These are phyloP conservation scores for Viola pubescens DNA, from an alignment of 441 rosid species.

Conservation along the genomic window DNA sequence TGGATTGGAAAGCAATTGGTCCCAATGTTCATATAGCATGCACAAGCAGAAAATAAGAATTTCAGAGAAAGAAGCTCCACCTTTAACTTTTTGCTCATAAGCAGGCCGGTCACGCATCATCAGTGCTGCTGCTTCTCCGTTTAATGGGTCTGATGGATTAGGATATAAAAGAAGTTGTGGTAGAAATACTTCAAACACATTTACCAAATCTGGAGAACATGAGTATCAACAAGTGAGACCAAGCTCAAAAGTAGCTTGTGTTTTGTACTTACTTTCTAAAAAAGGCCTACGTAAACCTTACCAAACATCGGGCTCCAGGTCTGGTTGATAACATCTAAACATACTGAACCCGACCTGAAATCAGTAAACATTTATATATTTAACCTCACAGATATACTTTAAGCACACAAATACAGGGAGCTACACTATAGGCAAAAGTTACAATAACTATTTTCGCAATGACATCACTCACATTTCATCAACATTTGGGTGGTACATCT, in stretches of 20 bases:
- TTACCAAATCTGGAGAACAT: conserved; percentile 64
- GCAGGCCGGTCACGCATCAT: conserved; percentile 83
- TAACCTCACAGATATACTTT: conserved; percentile 9
- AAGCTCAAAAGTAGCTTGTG: conserved; percentile 5
- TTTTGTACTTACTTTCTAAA: background rate
- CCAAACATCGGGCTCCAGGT: conserved; percentile 99
- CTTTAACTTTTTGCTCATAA: conserved; percentile 82
- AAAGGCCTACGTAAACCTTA: conserved; percentile 18
- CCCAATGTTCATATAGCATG: background rate
- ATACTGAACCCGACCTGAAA: conserved; percentile 90
- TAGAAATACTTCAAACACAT: conserved; percentile 89
- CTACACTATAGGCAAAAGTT: background rate
- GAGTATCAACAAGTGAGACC: conserved; percentile 5
- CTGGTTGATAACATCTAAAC: conserved; percentile 92
- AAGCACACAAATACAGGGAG: background rate
- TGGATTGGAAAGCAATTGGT: background rate
- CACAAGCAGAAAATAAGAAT: background rate
- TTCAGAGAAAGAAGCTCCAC: conserved; percentile 23
- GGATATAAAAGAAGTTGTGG: conserved; percentile 96
- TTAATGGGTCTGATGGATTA: conserved; percentile 87
- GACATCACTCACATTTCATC: conserved; percentile 59
- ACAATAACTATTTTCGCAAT: background rate
- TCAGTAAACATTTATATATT: conserved; percentile 7
- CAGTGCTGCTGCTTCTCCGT: conserved; percentile 92
- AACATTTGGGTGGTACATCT: conserved; percentile 77